These are phyloP conservation scores for Fusarium phyllophilum DNA, from an alignment of 2,329 filamentous ascomycete species.

Conservation along the genomic window DNA sequence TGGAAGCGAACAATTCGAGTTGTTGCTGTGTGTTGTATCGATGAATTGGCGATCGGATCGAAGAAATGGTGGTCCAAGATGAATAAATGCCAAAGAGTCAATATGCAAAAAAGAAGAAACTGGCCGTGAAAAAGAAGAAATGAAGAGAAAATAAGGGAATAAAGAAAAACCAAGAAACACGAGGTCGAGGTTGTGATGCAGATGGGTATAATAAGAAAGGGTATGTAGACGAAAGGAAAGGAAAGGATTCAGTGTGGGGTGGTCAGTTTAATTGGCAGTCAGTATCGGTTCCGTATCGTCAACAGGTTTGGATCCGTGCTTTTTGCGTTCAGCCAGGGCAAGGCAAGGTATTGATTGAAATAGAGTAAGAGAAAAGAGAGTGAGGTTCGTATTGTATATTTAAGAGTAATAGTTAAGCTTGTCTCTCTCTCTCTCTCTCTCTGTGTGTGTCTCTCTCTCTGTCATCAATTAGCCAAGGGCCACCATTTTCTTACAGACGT, in stretches of 20 bases:
- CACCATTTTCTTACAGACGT: slow-evolving; percentile 26
- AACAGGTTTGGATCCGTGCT: slow-evolving; percentile 19
- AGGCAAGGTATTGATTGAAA: background rate
- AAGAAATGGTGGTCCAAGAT: background rate
- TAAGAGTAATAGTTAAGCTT: background rate
- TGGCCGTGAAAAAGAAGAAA: slow-evolving; percentile 11
- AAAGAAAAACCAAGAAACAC: slow-evolving; percentile 8
- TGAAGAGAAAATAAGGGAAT: background rate
- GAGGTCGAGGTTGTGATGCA: background rate
- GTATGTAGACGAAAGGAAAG: background rate
- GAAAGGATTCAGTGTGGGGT: slow-evolving; percentile 19
- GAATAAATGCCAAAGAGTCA: background rate
- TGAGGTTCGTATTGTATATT: background rate
- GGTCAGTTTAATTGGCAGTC: slow-evolving; percentile 24
- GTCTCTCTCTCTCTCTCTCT: background rate
- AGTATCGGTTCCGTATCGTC: slow-evolving; percentile 28
- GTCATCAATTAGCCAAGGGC: slow-evolving; percentile 1
- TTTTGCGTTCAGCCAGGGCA: background rate
- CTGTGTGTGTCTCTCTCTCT: background rate
- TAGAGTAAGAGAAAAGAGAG: background rate
- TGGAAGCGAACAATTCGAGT: background rate
- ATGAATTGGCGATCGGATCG: slow-evolving; percentile 10
- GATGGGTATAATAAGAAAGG: slow-evolving; percentile 4
- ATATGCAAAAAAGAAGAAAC: slow-evolving; percentile 1
- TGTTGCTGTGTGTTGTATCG: background rate